Evolutionary conservation across 768 basidiomycete genomes (phyloP), one percentile per base, ranked within the genome.

Genomic region (Scleroderma bovista): DNA sequence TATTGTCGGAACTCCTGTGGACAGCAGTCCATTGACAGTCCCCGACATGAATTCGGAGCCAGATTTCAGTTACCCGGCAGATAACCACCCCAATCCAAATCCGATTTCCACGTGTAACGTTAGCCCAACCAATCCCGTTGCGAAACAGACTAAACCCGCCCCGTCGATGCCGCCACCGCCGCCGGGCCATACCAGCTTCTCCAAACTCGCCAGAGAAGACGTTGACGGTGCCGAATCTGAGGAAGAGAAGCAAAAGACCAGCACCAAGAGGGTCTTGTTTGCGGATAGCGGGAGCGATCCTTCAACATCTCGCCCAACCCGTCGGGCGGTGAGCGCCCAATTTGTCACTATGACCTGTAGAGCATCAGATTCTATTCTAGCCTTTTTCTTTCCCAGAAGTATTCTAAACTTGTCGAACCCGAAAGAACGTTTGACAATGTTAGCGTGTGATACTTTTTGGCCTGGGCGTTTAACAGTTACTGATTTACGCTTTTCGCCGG

Each of bases 171-270:
- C 56, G 34, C 12, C 12, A 12, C 34, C 12, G 61, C 59, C 64
- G 12, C 24, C 46, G 37, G 54, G 55, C 16, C 12, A 51, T 40
- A 23, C 59, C 49, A 54, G 48, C 0, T 68, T 69, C 52, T 5
- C 63, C 53, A 59, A 52, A 47, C 56, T 64, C 1, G 55, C 56
- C 26, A 56, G 54, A 52, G 57, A 55, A 61, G 55, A 54, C 55
- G 62, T 63, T 13, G 65, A 67, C 33, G 57, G 53, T 57, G 56
- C 50, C 48, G 40, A 48, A 44, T 58, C 55, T 54, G 62, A 62
- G 29, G 53, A 67, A 22, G 58, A 58, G 29, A 39, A 36, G 6
- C 45, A 32, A 48, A 51, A 51, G 29, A 59, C 55, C 51, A 58
- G 54, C 33, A 37, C 11, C 45, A 60, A 66, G 52, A 55, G 66